phyloP scores from a whole-genome alignment of 176 grass and related monocot genomes.

The Aegilops umbellulata region DNA sequence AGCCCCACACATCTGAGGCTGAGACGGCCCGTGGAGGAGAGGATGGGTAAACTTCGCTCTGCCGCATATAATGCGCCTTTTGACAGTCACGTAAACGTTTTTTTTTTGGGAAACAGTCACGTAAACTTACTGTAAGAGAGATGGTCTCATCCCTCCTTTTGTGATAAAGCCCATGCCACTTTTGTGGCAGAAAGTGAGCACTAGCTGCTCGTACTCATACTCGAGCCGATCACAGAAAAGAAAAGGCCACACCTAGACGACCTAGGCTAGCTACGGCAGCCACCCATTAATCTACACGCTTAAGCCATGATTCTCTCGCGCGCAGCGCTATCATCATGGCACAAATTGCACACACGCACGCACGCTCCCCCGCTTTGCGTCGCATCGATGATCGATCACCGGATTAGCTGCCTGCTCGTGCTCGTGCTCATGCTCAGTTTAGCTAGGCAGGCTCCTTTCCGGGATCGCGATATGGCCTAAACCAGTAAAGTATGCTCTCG shows the following conservation, averaged over 20 bases:
- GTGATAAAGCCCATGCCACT: conserved; percentile 24
- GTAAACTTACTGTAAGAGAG: not conserved
- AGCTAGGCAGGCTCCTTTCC: not conserved
- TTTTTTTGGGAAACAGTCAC: too few species aligned
- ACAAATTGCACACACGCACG: not conserved
- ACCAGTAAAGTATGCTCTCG: not conserved
- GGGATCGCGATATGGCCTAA: conserved; percentile 10
- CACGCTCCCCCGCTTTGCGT: too few species aligned
- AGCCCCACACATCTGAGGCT: not conserved
- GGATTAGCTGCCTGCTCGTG: too few species aligned
- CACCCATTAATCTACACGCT: not conserved
- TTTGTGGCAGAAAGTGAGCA: conserved; percentile 26
- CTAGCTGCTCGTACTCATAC: not conserved
- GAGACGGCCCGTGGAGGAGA: not conserved
- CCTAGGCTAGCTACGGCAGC: not conserved
- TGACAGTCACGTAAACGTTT: conserved; percentile 9
- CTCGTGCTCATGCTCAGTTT: too few species aligned
- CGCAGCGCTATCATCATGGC: not conserved
- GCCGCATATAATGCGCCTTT: conserved; percentile 26
- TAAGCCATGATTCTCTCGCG: conserved; percentile 19
- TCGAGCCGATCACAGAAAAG: not conserved
- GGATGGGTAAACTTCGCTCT: not conserved
- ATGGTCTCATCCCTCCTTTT: not conserved
- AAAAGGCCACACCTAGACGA: not conserved
- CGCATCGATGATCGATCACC: too few species aligned